phyloP scores from a whole-genome alignment of 2,329 filamentous ascomycete species.

The Fusarium nisikadoi region DNA sequence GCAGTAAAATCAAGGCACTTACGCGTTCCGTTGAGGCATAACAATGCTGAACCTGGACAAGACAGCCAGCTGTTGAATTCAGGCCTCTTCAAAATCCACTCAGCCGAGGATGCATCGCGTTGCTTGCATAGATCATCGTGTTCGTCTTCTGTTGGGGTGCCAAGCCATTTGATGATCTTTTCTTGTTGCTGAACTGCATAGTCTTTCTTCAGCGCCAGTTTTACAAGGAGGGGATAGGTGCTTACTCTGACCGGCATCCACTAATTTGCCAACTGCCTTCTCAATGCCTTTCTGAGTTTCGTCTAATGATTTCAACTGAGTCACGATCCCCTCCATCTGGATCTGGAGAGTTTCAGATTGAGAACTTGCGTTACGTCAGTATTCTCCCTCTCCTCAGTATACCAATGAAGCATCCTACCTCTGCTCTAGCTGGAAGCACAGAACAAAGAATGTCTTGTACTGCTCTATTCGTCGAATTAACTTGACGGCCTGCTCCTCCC shows the following conservation, averaged over 20 bases:
- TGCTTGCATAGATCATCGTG: background rate
- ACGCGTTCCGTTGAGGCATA: background rate
- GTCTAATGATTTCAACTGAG: accelerated
- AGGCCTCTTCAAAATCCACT: background rate
- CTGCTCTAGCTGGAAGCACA: background rate
- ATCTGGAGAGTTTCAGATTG: background rate
- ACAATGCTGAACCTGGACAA: background rate
- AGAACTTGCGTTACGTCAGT: accelerated
- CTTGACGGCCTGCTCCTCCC: background rate
- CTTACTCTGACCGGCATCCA: background rate
- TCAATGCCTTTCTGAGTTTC: accelerated
- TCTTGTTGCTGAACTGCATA: background rate
- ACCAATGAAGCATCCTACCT: background rate
- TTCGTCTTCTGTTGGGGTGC: background rate
- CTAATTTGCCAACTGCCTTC: accelerated
- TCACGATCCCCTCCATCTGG: accelerated
- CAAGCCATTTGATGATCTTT: background rate
- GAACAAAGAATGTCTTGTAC: background rate
- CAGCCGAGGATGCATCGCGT: background rate
- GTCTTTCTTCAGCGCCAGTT: accelerated
- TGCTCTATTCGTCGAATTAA: background rate
- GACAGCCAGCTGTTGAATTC: background rate
- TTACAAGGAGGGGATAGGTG: accelerated
- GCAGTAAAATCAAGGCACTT: accelerated
- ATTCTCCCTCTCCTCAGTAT: no score